These are phyloP conservation scores for Diplodia sapinea DNA, from an alignment of 2,329 filamentous ascomycete genomes.

Conservation along the genomic window DNA sequence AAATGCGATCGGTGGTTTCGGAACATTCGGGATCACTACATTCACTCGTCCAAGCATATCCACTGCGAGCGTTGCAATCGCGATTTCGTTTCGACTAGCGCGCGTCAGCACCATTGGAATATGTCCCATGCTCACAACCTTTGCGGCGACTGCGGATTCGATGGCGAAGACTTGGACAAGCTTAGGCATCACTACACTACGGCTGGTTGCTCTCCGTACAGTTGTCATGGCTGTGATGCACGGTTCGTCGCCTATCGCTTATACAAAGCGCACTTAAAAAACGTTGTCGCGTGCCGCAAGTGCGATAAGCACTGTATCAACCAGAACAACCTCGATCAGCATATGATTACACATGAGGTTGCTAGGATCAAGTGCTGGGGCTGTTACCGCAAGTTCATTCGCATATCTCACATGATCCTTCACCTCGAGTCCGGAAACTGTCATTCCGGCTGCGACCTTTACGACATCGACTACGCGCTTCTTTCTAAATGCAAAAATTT, in stretches of 20 bases:
- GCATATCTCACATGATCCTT: slow-evolving; percentile 21
- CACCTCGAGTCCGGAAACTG: slow-evolving; percentile 21
- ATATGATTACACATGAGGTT: slow-evolving; percentile 8
- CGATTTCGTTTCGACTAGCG: slow-evolving; percentile 1
- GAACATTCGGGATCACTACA: slow-evolving; percentile 14
- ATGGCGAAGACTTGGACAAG: slow-evolving; percentile 18
- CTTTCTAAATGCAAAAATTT: slow-evolving; percentile 10
- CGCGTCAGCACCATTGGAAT: slow-evolving; percentile 7
- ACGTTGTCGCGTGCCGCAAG: slow-evolving; percentile 6
- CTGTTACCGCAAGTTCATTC: slow-evolving; percentile 10
- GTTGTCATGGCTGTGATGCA: slow-evolving; percentile 10
- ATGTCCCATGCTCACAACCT: slow-evolving; percentile 17
- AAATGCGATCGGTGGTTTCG: neutral
- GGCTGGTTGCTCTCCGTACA: slow-evolving; percentile 9
- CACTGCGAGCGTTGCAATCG: slow-evolving; percentile 22
- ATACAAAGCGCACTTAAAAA: neutral
- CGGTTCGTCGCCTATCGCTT: neutral
- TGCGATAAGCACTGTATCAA: slow-evolving; percentile 25
- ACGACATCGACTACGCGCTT: slow-evolving; percentile 16
- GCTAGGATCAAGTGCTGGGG: slow-evolving; percentile 24
- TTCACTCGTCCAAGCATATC: neutral
- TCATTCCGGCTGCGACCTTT: slow-evolving; percentile 12
- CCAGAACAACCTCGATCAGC: slow-evolving; percentile 24
- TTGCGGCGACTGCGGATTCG: slow-evolving; percentile 15
- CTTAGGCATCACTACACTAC: neutral